Percentiles rank a stretch among this genome's conserved stretches.
Conservation (phyloP, 345 rosid species). For the Hypericum perforatum region DNA sequence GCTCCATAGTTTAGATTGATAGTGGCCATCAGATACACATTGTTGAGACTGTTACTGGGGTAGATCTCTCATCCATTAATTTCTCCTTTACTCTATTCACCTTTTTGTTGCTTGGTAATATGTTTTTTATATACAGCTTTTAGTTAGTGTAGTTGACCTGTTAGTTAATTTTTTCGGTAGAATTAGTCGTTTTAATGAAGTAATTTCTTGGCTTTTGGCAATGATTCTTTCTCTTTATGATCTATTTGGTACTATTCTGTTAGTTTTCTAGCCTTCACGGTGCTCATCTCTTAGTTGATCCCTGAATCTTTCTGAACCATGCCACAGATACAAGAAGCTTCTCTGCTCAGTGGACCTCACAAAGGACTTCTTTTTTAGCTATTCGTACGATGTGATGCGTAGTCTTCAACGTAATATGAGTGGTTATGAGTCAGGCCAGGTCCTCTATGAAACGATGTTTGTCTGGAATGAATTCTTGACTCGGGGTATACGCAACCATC, state of each 20-base stretch:
- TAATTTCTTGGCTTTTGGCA: too few relatives aligned
- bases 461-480: conserved; percentile 99
- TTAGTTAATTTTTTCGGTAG: too few relatives aligned
- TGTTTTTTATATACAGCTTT: too few relatives aligned
- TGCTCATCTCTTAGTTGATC: background rate
- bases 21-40: too few relatives aligned
- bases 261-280: background rate
- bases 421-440: conserved; percentile 50
- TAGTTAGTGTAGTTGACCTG: too few relatives aligned
- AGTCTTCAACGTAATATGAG: conserved; percentile 85
- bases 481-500: conserved; percentile 77
- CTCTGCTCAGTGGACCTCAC: conserved; percentile 84
- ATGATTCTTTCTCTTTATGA: too few relatives aligned
- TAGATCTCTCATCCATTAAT: too few relatives aligned
- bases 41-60: too few relatives aligned
- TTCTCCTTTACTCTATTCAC: too few relatives aligned
- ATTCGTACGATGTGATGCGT: conserved; percentile 88
- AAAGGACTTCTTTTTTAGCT: conserved; percentile 98
- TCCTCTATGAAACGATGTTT: conserved; percentile 85
- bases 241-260: background rate
- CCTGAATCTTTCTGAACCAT: conserved; percentile 15
- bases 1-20: too few relatives aligned
- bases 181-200: too few relatives aligned
- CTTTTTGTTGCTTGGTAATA: too few relatives aligned
- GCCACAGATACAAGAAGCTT: conserved; percentile 91